Conservation (phyloP, 306 rosid species). For the Carpinus viminea region DNA sequence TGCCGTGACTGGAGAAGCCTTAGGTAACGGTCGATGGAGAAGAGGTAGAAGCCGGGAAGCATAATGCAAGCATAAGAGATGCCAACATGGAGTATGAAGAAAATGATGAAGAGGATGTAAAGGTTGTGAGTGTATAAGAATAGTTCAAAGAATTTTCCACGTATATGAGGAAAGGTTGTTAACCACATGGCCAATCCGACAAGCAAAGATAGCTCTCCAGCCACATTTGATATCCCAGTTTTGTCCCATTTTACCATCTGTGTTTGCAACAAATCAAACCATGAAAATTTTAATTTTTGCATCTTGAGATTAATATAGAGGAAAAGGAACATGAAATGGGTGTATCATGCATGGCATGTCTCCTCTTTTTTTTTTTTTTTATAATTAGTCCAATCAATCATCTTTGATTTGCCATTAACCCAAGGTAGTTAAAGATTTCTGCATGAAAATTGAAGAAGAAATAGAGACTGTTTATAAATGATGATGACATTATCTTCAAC, state of each 20-base stretch:
- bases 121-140: slow-evolving; percentile 78
- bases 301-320: neutral
- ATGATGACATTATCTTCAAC: too few species aligned
- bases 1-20: slow-evolving; percentile 63
- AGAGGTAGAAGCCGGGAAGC: slow-evolving; percentile 86
- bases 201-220: slow-evolving; percentile 70
- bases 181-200: slow-evolving; percentile 62
- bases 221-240: slow-evolving; percentile 49
- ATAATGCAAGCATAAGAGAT: slow-evolving; percentile 41
- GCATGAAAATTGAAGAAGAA: too few species aligned
- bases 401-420: too few species aligned
- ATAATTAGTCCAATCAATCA: too few species aligned
- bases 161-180: slow-evolving; percentile 53
- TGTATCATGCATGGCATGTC: neutral
- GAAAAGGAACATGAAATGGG: neutral
- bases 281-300: neutral
- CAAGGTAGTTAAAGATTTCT: too few species aligned
- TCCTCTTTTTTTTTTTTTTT: too few species aligned
- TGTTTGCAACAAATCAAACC: neutral
- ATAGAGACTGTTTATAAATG: too few species aligned
- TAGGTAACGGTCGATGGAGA: slow-evolving; percentile 68
- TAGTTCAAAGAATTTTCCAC: slow-evolving; percentile 66
- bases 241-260: slow-evolving; percentile 68
- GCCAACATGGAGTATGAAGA: slow-evolving; percentile 76
- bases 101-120: slow-evolving; percentile 60